These are phyloP conservation scores for Aspergillus ibericus DNA, from an alignment of 2,329 filamentous ascomycete species.

Conservation along the genomic window DNA sequence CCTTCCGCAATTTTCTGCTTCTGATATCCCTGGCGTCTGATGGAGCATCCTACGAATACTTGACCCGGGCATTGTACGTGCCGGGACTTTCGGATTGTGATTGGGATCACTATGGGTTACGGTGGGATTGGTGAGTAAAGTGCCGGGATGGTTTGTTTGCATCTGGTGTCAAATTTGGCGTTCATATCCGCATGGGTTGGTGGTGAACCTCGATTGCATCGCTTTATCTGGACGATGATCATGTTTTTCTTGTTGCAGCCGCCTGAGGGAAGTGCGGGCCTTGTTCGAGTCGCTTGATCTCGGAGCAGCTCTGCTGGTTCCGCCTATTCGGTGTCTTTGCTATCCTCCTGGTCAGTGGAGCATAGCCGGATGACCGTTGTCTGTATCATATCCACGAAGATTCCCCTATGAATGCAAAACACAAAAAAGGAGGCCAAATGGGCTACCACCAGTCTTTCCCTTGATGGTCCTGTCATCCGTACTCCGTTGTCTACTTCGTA, in stretches of 20 bases:
- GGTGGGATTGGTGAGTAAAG: constrained; percentile 18
- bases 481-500: background rate
- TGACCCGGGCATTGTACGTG: constrained; percentile 24
- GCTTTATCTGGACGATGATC: constrained; percentile 17
- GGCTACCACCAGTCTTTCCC: background rate
- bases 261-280: background rate
- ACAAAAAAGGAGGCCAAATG: constrained; percentile 21
- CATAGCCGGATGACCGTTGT: background rate
- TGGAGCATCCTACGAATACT: constrained; percentile 26
- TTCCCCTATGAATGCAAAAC: constrained; percentile 22
- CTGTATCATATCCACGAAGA: constrained; percentile 17
- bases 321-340: background rate
- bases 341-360: background rate
- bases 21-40: constrained; percentile 25
- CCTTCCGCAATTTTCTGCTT: constrained; percentile 22
- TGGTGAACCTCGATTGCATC: constrained; percentile 15
- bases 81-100: constrained; percentile 21
- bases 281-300: constrained; percentile 1
- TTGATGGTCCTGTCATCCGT: too few species aligned
- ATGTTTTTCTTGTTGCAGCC: constrained; percentile 9
- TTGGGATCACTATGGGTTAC: constrained; percentile 19
- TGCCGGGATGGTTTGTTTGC: constrained; percentile 15
- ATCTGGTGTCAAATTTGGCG: constrained; percentile 19
- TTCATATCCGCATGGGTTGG: constrained; percentile 20
- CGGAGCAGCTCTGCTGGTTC: background rate